Conservation (phyloP, 176 grass and related monocot species). For the Metroxylon sagu region DNA sequence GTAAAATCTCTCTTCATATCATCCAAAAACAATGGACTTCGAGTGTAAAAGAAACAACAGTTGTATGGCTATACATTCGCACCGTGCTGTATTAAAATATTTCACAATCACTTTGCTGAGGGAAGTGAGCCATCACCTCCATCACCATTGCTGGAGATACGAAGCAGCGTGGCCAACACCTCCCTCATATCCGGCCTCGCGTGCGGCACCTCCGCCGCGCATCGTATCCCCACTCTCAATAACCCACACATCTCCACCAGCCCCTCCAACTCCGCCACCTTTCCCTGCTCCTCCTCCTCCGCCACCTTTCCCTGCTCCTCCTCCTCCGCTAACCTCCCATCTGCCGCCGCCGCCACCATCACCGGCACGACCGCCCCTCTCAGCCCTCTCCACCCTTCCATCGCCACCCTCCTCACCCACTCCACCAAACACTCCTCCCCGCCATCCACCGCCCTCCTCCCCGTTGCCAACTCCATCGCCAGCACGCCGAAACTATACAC, state of each 20-base stretch:
- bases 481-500: conserved; percentile 92
- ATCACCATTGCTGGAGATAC: not conserved
- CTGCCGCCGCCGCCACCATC: conserved; percentile 9
- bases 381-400: conserved; percentile 1
- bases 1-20: no score
- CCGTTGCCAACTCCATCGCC: conserved; percentile 79
- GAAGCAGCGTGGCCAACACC: conserved; percentile 1
- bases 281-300: not conserved
- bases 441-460: conserved; percentile 48
- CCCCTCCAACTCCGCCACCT: not conserved
- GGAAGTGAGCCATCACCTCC: no score
- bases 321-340: not conserved
- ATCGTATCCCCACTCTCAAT: conserved; percentile 3
- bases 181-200: conserved; percentile 19
- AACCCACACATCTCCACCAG: conserved; percentile 6
- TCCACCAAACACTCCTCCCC: conserved; percentile 78
- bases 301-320: not conserved
- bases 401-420: conserved; percentile 40
- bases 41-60: no score
- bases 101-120: no score
- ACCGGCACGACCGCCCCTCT: not conserved
- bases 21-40: no score
- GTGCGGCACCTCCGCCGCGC: conserved; percentile 14
- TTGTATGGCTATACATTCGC: no score
- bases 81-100: no score